A percentile compares a stretch with the other conserved stretches of the same genome.
Evolutionary conservation across 257 asterid species (phyloP).

Genomic region (Solanum sparsipilum): DNA sequence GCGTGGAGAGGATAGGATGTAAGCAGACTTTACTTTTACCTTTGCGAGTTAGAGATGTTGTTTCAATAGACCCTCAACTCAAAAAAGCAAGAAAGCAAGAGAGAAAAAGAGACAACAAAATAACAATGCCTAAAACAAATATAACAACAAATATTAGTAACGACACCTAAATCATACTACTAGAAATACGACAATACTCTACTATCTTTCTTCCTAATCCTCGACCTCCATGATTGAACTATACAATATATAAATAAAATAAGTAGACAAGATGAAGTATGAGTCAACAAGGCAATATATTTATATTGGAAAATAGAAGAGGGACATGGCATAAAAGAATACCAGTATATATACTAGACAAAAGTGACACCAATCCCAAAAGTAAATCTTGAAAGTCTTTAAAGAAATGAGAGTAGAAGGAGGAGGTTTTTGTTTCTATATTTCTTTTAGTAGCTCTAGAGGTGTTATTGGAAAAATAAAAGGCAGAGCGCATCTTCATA

Average conservation of each 20-base stretch:
- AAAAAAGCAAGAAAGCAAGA: not conserved
- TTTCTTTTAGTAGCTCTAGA: not conserved
- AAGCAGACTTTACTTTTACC: not conserved
- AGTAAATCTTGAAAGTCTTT: constrained; percentile 1
- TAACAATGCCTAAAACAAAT: not conserved
- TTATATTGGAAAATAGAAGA: not conserved
- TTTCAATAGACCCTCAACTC: not conserved
- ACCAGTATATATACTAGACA: not conserved
- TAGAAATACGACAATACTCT: rapidly evolving
- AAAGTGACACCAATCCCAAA: not conserved
- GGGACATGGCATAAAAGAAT: not conserved
- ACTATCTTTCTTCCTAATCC: not conserved
- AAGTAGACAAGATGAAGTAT: not conserved
- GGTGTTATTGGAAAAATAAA: not conserved
- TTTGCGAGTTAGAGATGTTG: not conserved
- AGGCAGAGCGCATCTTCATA: not conserved
- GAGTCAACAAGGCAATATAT: not conserved
- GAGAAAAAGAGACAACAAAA: not conserved
- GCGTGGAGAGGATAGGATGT: rapidly evolving
- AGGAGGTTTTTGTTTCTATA: not conserved
- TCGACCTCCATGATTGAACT: not conserved
- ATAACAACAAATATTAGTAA: not conserved
- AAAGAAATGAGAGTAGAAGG: not conserved
- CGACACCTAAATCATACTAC: not conserved
- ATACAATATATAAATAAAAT: not conserved